Conservation (phyloP, 345 rosid genomes). For the Conringia planisiliqua region DNA sequence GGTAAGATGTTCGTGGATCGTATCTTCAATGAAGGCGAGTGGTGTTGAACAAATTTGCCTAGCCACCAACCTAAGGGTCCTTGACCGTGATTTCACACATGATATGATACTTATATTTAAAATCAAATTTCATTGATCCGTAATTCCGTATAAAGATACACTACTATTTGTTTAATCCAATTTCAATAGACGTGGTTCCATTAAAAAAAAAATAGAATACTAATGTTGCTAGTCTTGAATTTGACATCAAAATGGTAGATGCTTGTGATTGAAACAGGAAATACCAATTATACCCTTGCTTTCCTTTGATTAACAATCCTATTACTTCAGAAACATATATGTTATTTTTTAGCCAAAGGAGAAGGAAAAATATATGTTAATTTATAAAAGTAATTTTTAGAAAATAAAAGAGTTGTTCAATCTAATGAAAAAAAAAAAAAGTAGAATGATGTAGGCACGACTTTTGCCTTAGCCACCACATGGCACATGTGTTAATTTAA, state of each 20-base stretch:
- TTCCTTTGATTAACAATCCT: background rate
- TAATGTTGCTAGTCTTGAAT: background rate
- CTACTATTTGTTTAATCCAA: background rate
- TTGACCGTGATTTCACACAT: background rate
- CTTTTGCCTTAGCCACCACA: constrained; percentile 6
- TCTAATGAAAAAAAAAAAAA: background rate
- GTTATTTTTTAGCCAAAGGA: no score
- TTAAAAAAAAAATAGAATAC: background rate
- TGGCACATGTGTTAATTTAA: background rate
- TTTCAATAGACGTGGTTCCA: background rate
- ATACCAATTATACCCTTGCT: background rate
- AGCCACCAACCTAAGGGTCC: background rate
- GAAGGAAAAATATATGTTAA: no score
- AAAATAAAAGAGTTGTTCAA: background rate
- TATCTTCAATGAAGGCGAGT: background rate
- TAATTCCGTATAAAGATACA: background rate
- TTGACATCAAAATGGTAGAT: background rate
- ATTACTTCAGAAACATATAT: no score
- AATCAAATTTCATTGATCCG: background rate
- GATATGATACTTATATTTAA: background rate
- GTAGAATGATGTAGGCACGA: background rate
- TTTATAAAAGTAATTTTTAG: no score
- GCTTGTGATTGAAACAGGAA: background rate
- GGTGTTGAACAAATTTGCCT: background rate
- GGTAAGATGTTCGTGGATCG: background rate